Conservation (phyloP, 1,284 basidiomycete species). For the Trichosporon faecale region DNA sequence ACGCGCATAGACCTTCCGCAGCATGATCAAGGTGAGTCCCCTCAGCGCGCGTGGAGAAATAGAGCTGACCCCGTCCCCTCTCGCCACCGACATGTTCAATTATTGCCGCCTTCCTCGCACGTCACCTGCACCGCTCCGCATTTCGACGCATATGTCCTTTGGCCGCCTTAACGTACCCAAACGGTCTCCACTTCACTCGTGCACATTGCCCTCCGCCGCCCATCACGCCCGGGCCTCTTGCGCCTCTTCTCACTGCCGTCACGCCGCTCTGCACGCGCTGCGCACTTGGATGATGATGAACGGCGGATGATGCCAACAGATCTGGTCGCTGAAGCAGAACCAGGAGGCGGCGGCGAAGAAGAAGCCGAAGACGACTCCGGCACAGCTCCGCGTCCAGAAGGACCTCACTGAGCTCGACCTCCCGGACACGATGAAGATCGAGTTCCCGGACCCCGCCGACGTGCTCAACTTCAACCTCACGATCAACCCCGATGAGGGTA, state of each 20-base stretch:
- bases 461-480: slow-evolving; percentile 93
- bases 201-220: neutral
- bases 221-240: neutral
- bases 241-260: neutral
- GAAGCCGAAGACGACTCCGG: slow-evolving; percentile 94
- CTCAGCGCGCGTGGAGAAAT: neutral
- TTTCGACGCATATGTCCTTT: neutral
- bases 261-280: neutral
- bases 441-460: slow-evolving; percentile 86
- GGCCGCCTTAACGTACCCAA: too few relatives aligned
- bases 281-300: neutral
- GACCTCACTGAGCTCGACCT: slow-evolving; percentile 96
- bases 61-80: slow-evolving; percentile 12
- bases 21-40: slow-evolving; percentile 57
- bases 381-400: slow-evolving; percentile 97
- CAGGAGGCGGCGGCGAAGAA: slow-evolving; percentile 90
- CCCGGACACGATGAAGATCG: slow-evolving; percentile 90
- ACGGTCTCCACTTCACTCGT: neutral
- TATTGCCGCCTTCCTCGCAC: neutral
- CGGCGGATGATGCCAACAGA: slow-evolving; percentile 57
- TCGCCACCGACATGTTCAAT: neutral
- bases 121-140: neutral
- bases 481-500: slow-evolving; percentile 95
- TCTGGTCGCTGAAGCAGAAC: slow-evolving; percentile 94
- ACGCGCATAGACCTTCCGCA: slow-evolving; percentile 6